Conservation (phyloP, 2,329 filamentous ascomycete genomes). For the Ophioceras dolichostomum region DNA sequence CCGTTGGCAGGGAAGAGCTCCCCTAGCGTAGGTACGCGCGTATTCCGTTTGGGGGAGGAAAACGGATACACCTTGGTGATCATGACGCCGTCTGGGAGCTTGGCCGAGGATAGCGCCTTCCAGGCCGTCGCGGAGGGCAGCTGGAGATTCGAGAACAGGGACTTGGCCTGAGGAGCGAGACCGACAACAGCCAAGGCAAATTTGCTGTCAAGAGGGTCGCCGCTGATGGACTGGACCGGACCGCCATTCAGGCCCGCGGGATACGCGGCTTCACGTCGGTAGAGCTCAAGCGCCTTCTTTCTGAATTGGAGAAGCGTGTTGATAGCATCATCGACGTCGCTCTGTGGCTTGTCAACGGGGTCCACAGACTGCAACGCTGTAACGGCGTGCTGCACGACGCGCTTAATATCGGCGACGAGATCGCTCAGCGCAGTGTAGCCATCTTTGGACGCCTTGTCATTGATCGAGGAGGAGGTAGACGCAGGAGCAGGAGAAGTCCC, state of each 20-base stretch:
- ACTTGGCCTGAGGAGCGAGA: conserved; percentile 59
- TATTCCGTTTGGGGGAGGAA: conserved; percentile 28
- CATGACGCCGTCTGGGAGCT: conserved; percentile 63
- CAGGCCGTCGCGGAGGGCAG: conserved; percentile 24
- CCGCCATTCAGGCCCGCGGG: too few relatives aligned
- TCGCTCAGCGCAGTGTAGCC: conserved; percentile 51
- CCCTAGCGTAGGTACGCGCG: conserved; percentile 51
- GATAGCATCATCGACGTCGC: conserved; percentile 23
- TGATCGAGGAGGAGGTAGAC: conserved; percentile 27
- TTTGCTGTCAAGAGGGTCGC: background rate
- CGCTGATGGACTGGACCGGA: too few relatives aligned
- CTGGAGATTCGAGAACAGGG: conserved; percentile 79
- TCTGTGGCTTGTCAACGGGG: conserved; percentile 12
- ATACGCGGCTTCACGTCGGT: conserved; percentile 47
- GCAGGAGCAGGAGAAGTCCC: conserved; percentile 20
- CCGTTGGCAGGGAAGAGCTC: conserved; percentile 61
- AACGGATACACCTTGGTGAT: conserved; percentile 51
- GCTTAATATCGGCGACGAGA: conserved; percentile 43
- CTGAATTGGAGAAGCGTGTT: conserved; percentile 46
- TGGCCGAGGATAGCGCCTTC: conserved; percentile 46
- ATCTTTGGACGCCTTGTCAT: conserved; percentile 38
- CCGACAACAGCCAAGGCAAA: conserved; percentile 68
- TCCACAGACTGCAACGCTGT: conserved; percentile 30
- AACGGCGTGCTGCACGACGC: conserved; percentile 21
- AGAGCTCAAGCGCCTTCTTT: conserved; percentile 48